Conservation (phyloP, 148 eudicot species). For the Persicaria tinctoria region DNA sequence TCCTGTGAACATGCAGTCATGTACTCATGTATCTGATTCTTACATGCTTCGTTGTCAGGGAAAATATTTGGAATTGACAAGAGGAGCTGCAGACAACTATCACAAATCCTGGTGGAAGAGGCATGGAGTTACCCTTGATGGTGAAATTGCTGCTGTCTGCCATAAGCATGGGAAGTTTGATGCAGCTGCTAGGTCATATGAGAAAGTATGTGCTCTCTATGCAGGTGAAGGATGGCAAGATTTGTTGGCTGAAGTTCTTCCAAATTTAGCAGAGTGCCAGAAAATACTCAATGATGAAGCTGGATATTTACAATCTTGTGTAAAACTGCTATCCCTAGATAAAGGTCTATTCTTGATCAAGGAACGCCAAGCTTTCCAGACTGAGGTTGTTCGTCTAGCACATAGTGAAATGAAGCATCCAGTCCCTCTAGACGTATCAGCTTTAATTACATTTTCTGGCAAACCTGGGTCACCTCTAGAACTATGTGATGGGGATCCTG, state of each 20-base stretch:
- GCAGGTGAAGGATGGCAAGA: conserved; percentile 98
- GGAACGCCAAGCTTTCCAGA: conserved; percentile 87
- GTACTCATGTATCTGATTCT: background rate
- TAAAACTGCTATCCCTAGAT: conserved; percentile 83
- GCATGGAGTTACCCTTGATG: conserved; percentile 97
- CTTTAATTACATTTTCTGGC: conserved; percentile 89
- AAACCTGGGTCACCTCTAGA: conserved; percentile 73
- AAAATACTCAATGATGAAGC: conserved; percentile 88
- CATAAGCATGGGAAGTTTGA: conserved; percentile 76
- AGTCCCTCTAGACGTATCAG: conserved; percentile 93
- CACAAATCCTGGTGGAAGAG: conserved; percentile 99
- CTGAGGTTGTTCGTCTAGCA: conserved; percentile 81
- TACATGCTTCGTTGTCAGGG: conserved; percentile 32
- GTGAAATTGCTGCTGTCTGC: conserved; percentile 91
- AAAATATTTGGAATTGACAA: conserved; percentile 82
- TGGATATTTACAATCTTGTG: conserved; percentile 88
- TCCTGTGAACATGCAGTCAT: background rate
- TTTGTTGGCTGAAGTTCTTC: conserved; percentile 92
- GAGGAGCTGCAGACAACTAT: conserved; percentile 90
- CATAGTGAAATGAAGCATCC: conserved; percentile 96
- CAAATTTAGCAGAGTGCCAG: conserved; percentile 94
- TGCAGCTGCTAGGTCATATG: conserved; percentile 81
- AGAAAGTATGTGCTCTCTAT: conserved; percentile 95
- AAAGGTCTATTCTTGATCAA: conserved; percentile 72
- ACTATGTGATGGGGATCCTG: conserved; percentile 97